These are phyloP conservation scores for Corymbia maculata DNA, from an alignment of 345 rosid species.

Conservation along the genomic window DNA sequence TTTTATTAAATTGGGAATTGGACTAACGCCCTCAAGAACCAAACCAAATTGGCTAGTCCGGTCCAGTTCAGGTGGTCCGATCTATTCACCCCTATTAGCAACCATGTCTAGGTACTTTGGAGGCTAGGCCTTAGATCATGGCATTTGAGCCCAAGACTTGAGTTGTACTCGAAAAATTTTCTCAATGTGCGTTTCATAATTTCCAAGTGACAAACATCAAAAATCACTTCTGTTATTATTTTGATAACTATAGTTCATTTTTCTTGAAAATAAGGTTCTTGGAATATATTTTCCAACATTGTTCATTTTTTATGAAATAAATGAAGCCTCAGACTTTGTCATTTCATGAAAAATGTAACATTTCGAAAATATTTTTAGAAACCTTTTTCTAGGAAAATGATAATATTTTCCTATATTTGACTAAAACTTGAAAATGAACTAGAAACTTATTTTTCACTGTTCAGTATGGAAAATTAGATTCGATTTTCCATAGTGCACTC, in stretches of 20 bases:
- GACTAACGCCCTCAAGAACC: no score
- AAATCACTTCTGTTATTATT: background rate
- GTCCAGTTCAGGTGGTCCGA: no score
- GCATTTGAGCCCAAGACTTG: background rate
- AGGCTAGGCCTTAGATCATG: background rate
- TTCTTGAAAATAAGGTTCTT: background rate
- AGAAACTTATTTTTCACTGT: no score
- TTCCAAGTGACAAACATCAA: background rate
- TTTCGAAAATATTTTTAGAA: no score
- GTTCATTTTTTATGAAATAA: background rate
- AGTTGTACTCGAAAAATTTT: background rate
- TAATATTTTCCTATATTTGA: no score
- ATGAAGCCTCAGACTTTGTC: background rate
- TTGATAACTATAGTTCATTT: background rate
- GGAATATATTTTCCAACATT: background rate
- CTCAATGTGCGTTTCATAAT: background rate
- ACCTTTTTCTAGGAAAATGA: no score
- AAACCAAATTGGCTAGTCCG: no score
- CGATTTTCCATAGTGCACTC: no score
- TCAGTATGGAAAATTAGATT: no score
- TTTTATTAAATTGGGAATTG: no score
- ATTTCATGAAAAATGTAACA: no score
- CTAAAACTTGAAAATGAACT: no score
- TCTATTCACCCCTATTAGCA: background rate
- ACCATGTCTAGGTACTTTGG: background rate